These are phyloP conservation scores for Exserohilum turcica DNA, from an alignment of 2,329 filamentous ascomycete genomes.

Conservation along the genomic window DNA sequence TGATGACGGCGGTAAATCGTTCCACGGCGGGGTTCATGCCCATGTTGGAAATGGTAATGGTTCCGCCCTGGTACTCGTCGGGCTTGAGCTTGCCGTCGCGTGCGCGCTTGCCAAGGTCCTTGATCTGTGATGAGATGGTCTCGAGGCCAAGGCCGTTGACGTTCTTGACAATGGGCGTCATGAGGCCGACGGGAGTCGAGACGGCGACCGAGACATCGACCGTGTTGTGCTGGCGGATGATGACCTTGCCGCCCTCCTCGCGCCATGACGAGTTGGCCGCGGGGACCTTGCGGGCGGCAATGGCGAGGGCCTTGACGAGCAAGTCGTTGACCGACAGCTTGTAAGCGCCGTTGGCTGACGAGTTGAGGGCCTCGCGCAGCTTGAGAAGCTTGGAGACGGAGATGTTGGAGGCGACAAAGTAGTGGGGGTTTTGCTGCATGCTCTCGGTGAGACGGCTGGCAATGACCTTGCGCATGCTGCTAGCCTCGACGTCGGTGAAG, in stretches of 20 bases:
- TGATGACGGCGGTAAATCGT: slow-evolving; percentile 97
- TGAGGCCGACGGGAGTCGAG: slow-evolving; percentile 88
- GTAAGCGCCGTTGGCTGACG: slow-evolving; percentile 86
- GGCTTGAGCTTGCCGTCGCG: slow-evolving; percentile 98
- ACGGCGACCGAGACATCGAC: slow-evolving; percentile 97
- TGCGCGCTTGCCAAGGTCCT: slow-evolving; percentile 95
- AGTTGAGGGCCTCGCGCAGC: slow-evolving; percentile 92
- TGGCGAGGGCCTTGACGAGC: slow-evolving; percentile 92
- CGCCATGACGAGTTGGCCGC: slow-evolving; percentile 94
- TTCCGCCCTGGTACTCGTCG: slow-evolving; percentile 98
- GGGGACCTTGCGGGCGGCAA: slow-evolving; percentile 91
- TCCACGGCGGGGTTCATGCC: slow-evolving; percentile 98
- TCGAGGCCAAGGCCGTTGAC: slow-evolving; percentile 86
- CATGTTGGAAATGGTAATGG: slow-evolving; percentile 99
- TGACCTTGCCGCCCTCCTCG: slow-evolving; percentile 72
- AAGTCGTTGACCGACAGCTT: slow-evolving; percentile 99
- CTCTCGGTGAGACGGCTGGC: slow-evolving; percentile 89
- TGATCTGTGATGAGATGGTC: slow-evolving; percentile 85
- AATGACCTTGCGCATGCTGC: slow-evolving; percentile 97
- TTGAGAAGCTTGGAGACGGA: slow-evolving; percentile 96
- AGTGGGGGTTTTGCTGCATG: slow-evolving; percentile 93
- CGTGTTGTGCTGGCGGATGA: slow-evolving; percentile 90
- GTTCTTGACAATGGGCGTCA: slow-evolving; percentile 94
- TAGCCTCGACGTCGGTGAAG: slow-evolving; percentile 84
- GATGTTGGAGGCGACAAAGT: slow-evolving; percentile 89